A percentile compares a stretch with the other conserved stretches of the same genome.
Evolutionary conservation across 352 stramenopile genomes (phyloP).

Genomic region (Hyaloperonospora arabidopsidis): DNA sequence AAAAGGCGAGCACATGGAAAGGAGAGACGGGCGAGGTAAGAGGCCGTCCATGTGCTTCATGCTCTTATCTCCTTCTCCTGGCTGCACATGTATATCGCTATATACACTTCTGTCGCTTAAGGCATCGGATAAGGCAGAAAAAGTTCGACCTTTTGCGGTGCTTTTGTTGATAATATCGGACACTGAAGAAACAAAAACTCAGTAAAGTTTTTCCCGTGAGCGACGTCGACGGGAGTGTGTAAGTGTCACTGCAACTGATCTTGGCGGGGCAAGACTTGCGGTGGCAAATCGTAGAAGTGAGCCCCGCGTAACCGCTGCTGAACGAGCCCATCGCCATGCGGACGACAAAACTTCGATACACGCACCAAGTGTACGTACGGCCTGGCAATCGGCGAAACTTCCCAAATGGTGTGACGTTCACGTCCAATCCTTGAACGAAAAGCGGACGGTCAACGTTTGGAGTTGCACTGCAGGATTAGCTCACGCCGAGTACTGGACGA

Average conservation of each 20-base stretch:
- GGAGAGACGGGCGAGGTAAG: slow-evolving; percentile 8
- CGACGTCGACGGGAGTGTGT: no score
- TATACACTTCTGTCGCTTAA: not conserved
- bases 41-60: slow-evolving; percentile 15
- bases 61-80: slow-evolving; percentile 17
- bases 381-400: slow-evolving; percentile 13
- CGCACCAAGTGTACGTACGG: not conserved
- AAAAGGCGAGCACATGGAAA: slow-evolving; percentile 24
- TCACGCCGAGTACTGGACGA: no score
- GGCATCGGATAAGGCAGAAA: no score
- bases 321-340: slow-evolving; percentile 4
- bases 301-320: slow-evolving; percentile 5
- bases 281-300: not conserved
- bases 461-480: slow-evolving; percentile 5
- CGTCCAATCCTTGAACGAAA: slow-evolving; percentile 9
- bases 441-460: slow-evolving; percentile 1
- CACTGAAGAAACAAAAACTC: no score
- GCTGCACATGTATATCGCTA: not conserved
- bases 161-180: no score
- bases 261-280: no score
- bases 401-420: slow-evolving; percentile 6
- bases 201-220: no score
- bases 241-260: no score
- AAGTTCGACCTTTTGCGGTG: no score
- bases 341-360: slow-evolving; percentile 6